Base-by-base conservation (phyloP, 2,329 filamentous ascomycete species). In the Phaeophleospora eucalypticola region DNA sequence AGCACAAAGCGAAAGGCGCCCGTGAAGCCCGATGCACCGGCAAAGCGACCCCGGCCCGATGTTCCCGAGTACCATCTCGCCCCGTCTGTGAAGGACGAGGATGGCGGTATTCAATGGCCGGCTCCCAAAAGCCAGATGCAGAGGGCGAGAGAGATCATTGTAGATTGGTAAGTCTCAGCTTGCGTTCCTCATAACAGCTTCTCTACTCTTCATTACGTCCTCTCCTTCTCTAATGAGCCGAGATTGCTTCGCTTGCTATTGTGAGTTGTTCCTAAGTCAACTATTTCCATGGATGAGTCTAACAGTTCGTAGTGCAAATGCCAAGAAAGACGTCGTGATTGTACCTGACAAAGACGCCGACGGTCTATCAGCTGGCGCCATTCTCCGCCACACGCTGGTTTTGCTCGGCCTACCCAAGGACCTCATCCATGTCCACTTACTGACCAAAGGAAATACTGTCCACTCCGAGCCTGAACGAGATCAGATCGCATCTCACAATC, bases 271-370 rank as follows among this genome's bases (percentile, higher is more conserved):
- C n/a, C n/a, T n/a, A n/a, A n/a, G n/a, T n/a, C n/a, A n/a, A n/a
- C n/a, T n/a, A n/a, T n/a, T n/a, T n/a, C n/a, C n/a, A n/a, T n/a
- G n/a, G n/a, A n/a, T n/a, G n/a, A n/a, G n/a, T n/a, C 27, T n/a
- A 2, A 19, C 8, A 6, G 6, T 37, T 4, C 3, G 36, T 19
- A 83, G 81, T 62, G 80, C 74, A 15, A 57, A 67, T 14, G 66
- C 77, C 9, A 65, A 72, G 8, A 71, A 78, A 46, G 70, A 67
- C 29, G 78, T 76, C 1, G 64, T 86, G 15, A 80, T 87, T 12
- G 72, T 85, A 0, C 83, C 83, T 0, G 83, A 86, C 59, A 86
- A 85, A 58, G 82, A 86, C 55, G 81, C 81, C 2, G 83, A 86
- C 62, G 83, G 83, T 0, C 68, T 87, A 2, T 77, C 77, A 2